Percentiles rank a stretch among this genome's conserved stretches.
Conservation (phyloP, 2,329 filamentous ascomycete genomes). For the Esteya vermicola region DNA sequence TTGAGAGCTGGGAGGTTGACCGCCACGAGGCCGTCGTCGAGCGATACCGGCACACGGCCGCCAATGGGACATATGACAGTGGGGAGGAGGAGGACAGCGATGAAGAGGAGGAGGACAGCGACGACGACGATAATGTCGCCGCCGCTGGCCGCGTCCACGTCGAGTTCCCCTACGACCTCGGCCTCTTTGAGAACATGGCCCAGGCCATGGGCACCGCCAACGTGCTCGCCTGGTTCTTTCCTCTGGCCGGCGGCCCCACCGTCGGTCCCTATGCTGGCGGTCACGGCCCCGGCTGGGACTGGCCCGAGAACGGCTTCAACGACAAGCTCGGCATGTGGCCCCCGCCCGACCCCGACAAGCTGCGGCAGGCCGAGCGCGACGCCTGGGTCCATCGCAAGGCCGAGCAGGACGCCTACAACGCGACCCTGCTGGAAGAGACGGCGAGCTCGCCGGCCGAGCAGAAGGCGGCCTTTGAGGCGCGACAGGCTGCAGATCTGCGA, state of each 20-base stretch:
- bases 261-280: conserved; percentile 22
- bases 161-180: conserved; percentile 73
- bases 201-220: conserved; percentile 63
- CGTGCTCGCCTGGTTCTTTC: conserved; percentile 53
- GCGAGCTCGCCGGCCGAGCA: conserved; percentile 26
- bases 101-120: conserved; percentile 11
- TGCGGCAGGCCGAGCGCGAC: conserved; percentile 23
- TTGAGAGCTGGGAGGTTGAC: conserved; percentile 64
- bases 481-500: conserved; percentile 33
- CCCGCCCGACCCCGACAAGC: conserved; percentile 47
- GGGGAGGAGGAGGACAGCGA: conserved; percentile 14
- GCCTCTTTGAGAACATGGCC: conserved; percentile 57
- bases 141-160: conserved; percentile 38
- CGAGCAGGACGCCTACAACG: not conserved
- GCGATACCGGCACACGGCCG: conserved; percentile 23
- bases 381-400: not conserved
- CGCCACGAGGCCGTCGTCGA: conserved; percentile 43
- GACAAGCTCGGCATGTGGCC: conserved; percentile 46
- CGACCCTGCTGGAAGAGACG: not conserved
- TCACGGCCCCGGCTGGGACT: conserved; percentile 39
- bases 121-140: conserved; percentile 14
- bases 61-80: conserved; percentile 28
- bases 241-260: conserved; percentile 40
- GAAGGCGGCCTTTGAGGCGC: conserved; percentile 31
- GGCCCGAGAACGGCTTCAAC: conserved; percentile 68